Percentiles rank a stretch among this genome's conserved stretches.
phyloP scores from a whole-genome alignment of 345 rosid genomes.

The Microthlaspi erraticum region DNA sequence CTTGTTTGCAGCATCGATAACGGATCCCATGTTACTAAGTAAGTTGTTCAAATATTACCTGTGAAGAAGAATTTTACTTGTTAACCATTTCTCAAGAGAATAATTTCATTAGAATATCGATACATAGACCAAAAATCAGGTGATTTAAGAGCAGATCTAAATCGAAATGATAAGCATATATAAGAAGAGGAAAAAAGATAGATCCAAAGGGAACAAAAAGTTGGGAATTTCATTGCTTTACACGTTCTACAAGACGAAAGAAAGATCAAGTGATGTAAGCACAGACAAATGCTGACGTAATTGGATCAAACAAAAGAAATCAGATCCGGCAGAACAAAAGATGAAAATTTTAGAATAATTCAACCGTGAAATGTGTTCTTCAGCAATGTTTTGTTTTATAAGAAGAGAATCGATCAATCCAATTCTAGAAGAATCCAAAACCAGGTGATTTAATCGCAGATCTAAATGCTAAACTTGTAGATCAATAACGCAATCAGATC shows the following conservation, averaged over 20 bases:
- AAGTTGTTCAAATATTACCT: conserved; percentile 34
- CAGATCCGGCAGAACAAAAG: conserved; percentile 26
- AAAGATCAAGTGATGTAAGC: conserved; percentile 35
- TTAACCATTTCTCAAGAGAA: neutral
- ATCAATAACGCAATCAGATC: conserved; percentile 32
- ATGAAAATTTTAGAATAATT: neutral
- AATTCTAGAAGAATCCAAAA: neutral
- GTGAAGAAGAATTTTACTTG: conserved; percentile 9
- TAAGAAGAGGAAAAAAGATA: conserved; percentile 6
- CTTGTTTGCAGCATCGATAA: conserved; percentile 59
- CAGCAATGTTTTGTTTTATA: neutral
- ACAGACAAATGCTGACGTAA: conserved; percentile 23
- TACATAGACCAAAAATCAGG: neutral
- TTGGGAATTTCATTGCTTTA: neutral
- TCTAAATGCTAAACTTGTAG: conserved; percentile 31
- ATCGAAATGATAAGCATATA: conserved; percentile 10
- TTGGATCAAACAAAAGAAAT: neutral
- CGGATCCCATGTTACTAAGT: conserved; percentile 60
- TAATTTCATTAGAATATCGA: neutral
- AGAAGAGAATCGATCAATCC: neutral
- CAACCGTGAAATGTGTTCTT: neutral
- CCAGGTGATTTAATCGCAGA: conserved; percentile 10
- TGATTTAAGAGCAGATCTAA: conserved; percentile 16
- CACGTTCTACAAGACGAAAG: neutral
- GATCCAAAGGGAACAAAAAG: conserved; percentile 5